Conservation (phyloP, 495 filamentous ascomycete species). For the Penicillium salamii region DNA sequence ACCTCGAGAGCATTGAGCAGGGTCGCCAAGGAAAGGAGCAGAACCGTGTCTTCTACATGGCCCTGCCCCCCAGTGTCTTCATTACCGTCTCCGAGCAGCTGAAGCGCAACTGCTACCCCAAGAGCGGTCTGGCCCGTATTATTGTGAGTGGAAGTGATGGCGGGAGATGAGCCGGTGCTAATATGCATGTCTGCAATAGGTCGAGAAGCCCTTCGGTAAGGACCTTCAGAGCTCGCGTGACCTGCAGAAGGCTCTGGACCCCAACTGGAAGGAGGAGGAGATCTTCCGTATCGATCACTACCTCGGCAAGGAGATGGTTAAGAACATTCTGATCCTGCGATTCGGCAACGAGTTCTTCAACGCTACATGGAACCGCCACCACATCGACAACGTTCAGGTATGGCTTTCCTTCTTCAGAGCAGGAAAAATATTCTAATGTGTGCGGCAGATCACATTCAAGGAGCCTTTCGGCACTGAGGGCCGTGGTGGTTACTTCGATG, state of each 20-base stretch:
- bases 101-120: slow-evolving; percentile 94
- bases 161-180: not conserved
- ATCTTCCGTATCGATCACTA: slow-evolving; percentile 99
- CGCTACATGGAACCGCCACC: slow-evolving; percentile 97
- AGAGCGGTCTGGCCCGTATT: slow-evolving; percentile 82
- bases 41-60: slow-evolving; percentile 98
- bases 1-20: slow-evolving; percentile 84
- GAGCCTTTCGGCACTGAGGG: slow-evolving; percentile 99
- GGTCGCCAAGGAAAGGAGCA: slow-evolving; percentile 65
- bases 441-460: slow-evolving; percentile 86
- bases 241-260: slow-evolving; percentile 90
- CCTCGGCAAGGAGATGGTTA: slow-evolving; percentile 99
- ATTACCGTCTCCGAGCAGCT: slow-evolving; percentile 94
- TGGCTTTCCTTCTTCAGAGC: not conserved
- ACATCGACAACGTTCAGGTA: slow-evolving; percentile 93
- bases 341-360: slow-evolving; percentile 99
- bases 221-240: slow-evolving; percentile 92
- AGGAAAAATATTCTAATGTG: not conserved
- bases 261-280: slow-evolving; percentile 99
- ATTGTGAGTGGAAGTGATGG: slow-evolving; percentile 58
- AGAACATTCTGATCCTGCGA: slow-evolving; percentile 97
- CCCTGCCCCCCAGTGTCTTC: slow-evolving; percentile 95
- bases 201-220: slow-evolving; percentile 99
- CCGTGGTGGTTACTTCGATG: slow-evolving; percentile 97
- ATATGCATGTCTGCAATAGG: slow-evolving; percentile 44